Base-by-base conservation (phyloP, 495 filamentous ascomycete species). In the Xylaria sp. region DNA sequence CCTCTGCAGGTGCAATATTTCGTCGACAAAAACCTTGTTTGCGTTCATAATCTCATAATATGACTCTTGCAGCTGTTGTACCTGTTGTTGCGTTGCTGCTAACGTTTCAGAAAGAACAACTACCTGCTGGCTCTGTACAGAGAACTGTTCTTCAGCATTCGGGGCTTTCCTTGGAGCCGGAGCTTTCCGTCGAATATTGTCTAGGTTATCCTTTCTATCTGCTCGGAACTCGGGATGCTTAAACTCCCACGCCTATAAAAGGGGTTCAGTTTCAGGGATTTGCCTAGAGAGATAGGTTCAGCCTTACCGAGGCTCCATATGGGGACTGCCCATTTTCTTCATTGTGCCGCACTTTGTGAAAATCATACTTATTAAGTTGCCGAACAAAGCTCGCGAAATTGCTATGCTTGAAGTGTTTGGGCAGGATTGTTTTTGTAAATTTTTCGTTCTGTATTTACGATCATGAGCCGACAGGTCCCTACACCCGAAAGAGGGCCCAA, bases 331-430 rank as follows among this genome's bases (percentile, higher is more conserved):
- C 93, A 75, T 87, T 95, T 76, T 98, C 96, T 78, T 99, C 96
- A 74, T 95, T 98, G 77, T 97, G 94, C 73, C 96, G 89, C 57
- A 99, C 96, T 86, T 99, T 99, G 84, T 98, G 97, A 74, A 99
- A 99, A 81, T 98, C 96, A 81, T 97, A 99, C 79, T 99, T 99
- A 85, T 99, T 99, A 61, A 99, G 84, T 80, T 99, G 96, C 74
- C 96, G 92, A 53, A 99, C 96, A 75, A 99, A 99, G 83, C 94
- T 97, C 52, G 97, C 96, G 80, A 99, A 98, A 79, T 99, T 99
- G 89, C 93, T 97, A 82, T 98, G 95, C 83, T 98, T 99, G 86
- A 98, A 98, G 79, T 99, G 96, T 78, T 97, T 97, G 0, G 96
- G 97, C 24, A 99, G 87, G 74, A 99, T 98, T 61, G 91, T 91